Evolutionary conservation across 225 moss, liverwort and hornwort genomes (phyloP), one percentile per base, ranked within the genome.

Genomic region (Polytrichum commune): DNA sequence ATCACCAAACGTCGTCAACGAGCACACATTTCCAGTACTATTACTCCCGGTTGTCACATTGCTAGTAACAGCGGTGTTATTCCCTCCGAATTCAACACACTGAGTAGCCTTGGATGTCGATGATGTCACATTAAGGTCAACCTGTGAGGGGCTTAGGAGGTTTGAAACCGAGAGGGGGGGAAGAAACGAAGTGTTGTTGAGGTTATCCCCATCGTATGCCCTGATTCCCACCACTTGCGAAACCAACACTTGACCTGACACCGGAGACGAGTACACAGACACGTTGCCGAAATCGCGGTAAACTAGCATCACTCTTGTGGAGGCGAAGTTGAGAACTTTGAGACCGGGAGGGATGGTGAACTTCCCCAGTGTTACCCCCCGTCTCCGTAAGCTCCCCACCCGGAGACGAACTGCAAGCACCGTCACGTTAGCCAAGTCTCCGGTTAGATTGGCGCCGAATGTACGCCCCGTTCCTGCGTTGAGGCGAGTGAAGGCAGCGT

Each of bases 341-440:
- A 78, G 35, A 1, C 84, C 84, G n/a, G 19, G 60, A 19, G 81
- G 81, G 22, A 88, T 28, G 4, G n/a, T 71, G 35, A 88, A 74
- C 26, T 68, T 64, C 10, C 74, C 74, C 5, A 79, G 72, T 5
- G 18, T 38, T 3, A 71, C 61, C 19, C 87, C 87, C 7, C 35
- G 25, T 63, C 76, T 77, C 13, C 72, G 68, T 5, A 88, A 57
- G 33, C 79, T 79, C 6, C 84, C 84, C 6, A 77, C 58, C 32
- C 87, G 73, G 13, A 88, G 76, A 28, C 87, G 81, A 27, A 82
- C 77, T 56, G 81, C 76, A 53, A 55, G 69, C 56, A 88, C 76
- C 26, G 71, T 69, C 22, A 79, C 74, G 64, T 73, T 67, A 6
- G 74, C 58, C 38, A 88, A 54, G 54, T 62, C 29, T 53, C 60